Base-by-base conservation (phyloP, 371 early-diverging fungal species). In the Mucor mucedo region DNA sequence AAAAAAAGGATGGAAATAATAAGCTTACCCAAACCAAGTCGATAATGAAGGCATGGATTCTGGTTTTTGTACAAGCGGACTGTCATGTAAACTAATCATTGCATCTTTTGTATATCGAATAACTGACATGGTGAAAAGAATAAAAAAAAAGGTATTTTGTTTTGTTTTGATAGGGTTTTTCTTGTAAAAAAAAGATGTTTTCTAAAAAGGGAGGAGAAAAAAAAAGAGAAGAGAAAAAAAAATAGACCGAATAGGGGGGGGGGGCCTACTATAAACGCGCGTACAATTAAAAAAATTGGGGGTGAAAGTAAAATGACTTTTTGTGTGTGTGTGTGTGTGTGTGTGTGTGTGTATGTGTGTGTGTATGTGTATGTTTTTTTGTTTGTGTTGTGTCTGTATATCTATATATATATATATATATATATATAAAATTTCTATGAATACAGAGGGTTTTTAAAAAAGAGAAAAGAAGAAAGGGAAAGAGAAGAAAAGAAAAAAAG, bases 61-160 rank as follows among this genome's bases (percentile, higher is more conserved):
- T 42, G 82, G 82, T 54, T 80, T 80, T 40, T 69, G 66, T 38
- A 80, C 84, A 59, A 84, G 74, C 10, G 84, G 84, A 57, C 84
- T 84, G 52, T 80, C 71, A 58, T 77, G 78, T 41, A 84, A 62
- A 38, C 70, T 58, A 42, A 84, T 67, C 55, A 84, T 71, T n/a
- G 61, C 62, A 59, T 80, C 77, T 64, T 73, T 77, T 16, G 84
- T 65, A 69, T 84, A 84, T 32, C 84, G 80, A 48, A 73, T 73
- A 28, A 78, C 58, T 54, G 27, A 32, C 28, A 16, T 30, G 16
- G 29, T 49, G 40, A 21, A 21, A 21, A 21, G 21, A 21, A 21
- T 21, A 21, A 21, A 21, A 21, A 21, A 21, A 21, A 21, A 21
- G 21, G 29, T 44, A 16, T 49, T 60, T 50, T 66, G n/a, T 40